These are phyloP conservation scores for Clonostachys rhizophaga DNA, from an alignment of 2,329 filamentous ascomycete genomes.

Conservation along the genomic window DNA sequence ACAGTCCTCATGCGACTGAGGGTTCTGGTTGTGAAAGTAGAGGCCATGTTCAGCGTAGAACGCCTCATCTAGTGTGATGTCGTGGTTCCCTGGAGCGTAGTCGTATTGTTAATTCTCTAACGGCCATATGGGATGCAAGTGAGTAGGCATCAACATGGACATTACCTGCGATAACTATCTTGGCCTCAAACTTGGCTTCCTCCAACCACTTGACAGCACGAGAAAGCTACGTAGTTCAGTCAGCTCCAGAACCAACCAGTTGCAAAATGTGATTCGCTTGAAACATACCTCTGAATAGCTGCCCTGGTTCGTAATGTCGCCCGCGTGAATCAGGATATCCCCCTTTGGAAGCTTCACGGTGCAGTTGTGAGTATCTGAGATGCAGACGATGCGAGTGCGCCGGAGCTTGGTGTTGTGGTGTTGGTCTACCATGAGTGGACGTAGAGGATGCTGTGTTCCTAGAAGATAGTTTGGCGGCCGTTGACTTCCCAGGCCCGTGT, in stretches of 20 bases:
- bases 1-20: constrained; percentile 49
- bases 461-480: too few species aligned
- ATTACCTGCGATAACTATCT: constrained; percentile 65
- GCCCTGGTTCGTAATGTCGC: constrained; percentile 73
- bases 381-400: constrained; percentile 64
- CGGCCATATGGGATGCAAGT: neutral
- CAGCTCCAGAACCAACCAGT: neutral
- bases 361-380: constrained; percentile 73
- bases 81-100: constrained; percentile 64
- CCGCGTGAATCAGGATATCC: constrained; percentile 72
- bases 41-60: constrained; percentile 52
- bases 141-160: neutral
- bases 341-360: constrained; percentile 62
- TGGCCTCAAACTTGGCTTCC: constrained; percentile 61
- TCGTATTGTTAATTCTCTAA: neutral
- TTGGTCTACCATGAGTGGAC: too few species aligned
- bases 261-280: neutral
- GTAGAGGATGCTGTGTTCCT: too few species aligned
- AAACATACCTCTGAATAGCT: constrained; percentile 43
- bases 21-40: constrained; percentile 50
- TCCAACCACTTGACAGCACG: constrained; percentile 65
- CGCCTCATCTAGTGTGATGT: constrained; percentile 62
- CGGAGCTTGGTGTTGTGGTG: neutral
- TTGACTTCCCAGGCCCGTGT: too few species aligned
- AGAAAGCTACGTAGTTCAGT: constrained; percentile 34